Evolutionary conservation across 2,329 filamentous ascomycete genomes (phyloP).

Genomic region (Scedosporium boydii): DNA sequence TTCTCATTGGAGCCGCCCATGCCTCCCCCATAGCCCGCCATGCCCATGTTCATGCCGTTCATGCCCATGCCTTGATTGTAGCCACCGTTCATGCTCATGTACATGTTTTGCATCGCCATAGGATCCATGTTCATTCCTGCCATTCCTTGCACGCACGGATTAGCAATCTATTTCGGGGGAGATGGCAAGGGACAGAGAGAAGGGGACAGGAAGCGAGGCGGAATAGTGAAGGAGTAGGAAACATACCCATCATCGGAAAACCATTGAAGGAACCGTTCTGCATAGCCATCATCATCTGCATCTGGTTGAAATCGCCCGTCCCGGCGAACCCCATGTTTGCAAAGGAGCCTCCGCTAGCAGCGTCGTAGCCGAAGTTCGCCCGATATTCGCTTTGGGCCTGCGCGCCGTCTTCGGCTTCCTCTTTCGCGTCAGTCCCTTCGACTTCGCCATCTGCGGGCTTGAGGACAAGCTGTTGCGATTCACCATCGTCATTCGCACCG

Average conservation of each 20-base stretch:
- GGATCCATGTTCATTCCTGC: slow-evolving; percentile 78
- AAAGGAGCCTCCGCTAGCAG: slow-evolving; percentile 36
- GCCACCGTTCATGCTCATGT: slow-evolving; percentile 76
- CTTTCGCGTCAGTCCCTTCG: slow-evolving; percentile 10
- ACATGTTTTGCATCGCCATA: slow-evolving; percentile 64
- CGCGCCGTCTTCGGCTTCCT: slow-evolving; percentile 18
- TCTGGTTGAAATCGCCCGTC: slow-evolving; percentile 61
- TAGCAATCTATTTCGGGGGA: neutral
- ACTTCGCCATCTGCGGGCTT: no score
- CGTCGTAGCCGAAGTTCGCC: slow-evolving; percentile 17
- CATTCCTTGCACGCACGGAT: slow-evolving; percentile 47
- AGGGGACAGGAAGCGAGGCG: neutral
- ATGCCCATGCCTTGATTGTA: slow-evolving; percentile 70
- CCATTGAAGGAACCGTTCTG: slow-evolving; percentile 52
- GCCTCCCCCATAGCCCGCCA: slow-evolving; percentile 55
- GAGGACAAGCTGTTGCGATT: no score
- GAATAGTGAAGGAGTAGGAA: neutral
- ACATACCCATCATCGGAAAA: slow-evolving; percentile 81
- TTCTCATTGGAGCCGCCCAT: slow-evolving; percentile 58
- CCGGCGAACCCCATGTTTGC: slow-evolving; percentile 49
- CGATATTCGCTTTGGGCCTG: slow-evolving; percentile 15
- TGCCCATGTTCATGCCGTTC: slow-evolving; percentile 40
- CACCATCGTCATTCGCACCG: no score
- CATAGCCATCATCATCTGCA: slow-evolving; percentile 76
- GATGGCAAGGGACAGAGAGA: neutral